Percentiles rank a stretch among this genome's conserved stretches.
These are phyloP conservation scores for Thraustochytrium sp. DNA, from an alignment of 352 stramenopile genomes.

Conservation along the genomic window DNA sequence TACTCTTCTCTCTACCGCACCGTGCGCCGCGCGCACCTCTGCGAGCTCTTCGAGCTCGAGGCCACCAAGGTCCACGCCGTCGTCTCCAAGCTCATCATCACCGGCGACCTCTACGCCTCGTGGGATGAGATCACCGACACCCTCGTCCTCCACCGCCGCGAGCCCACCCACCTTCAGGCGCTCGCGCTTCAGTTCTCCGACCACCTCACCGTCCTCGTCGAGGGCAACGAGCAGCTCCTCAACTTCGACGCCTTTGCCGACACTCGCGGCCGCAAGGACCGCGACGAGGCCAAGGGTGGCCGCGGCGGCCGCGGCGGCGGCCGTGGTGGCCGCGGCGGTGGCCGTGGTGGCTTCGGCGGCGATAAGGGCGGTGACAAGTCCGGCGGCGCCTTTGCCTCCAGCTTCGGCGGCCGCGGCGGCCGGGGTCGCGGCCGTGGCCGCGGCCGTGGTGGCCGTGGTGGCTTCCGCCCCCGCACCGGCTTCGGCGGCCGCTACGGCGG, in stretches of 20 bases:
- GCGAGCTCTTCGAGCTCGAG: slow-evolving; percentile 93
- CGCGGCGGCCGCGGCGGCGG: not conserved
- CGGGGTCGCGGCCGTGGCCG: not conserved
- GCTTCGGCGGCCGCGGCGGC: not conserved
- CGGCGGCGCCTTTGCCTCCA: not conserved
- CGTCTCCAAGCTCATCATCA: slow-evolving; percentile 99
- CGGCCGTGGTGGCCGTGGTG: not conserved
- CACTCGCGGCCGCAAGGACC: not conserved
- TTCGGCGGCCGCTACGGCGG: not conserved
- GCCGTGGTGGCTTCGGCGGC: not conserved
- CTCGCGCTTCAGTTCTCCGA: slow-evolving; percentile 92
- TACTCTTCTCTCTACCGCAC: slow-evolving; percentile 93
- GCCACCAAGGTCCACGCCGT: slow-evolving; percentile 91
- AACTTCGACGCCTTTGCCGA: slow-evolving; percentile 40
- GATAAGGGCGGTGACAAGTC: too few species aligned
- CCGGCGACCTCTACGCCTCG: slow-evolving; percentile 88
- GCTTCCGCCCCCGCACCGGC: not conserved
- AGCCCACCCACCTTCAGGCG: slow-evolving; percentile 86
- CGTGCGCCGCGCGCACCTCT: slow-evolving; percentile 84
- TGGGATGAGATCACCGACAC: slow-evolving; percentile 97
- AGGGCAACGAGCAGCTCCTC: slow-evolving; percentile 80
- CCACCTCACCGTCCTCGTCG: slow-evolving; percentile 75
- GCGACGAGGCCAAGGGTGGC: slow-evolving; percentile 5
- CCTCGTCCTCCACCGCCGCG: slow-evolving; percentile 87
- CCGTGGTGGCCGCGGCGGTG: not conserved